Base-by-base conservation (phyloP, 1,284 basidiomycete species). In the Porogramme epimiltina region DNA sequence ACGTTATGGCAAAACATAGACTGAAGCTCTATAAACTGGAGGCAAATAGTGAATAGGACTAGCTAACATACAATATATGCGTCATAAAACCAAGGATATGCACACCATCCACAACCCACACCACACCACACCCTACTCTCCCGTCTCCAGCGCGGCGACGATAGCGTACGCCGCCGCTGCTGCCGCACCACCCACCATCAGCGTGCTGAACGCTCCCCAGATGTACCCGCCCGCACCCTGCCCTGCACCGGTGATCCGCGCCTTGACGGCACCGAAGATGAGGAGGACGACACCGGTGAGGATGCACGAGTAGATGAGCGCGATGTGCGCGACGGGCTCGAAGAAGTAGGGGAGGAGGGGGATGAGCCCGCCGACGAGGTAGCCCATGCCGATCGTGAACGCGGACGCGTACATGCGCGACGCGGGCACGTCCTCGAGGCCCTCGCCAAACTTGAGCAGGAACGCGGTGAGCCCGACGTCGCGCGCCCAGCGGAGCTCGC, bases 281-380 rank as follows among this genome's bases (percentile, higher is more conserved):
- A 97, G 79, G 10, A 98, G 78, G n/a, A 96, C 81, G 53, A 92
- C 61, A 19, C 91, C 90, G 10, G 93, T 96, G 51, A 95, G 68
- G 54, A 92, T 61, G 58, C 80, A 90, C 0, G 87, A 90, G 65
- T 84, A 91, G 40, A 90, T 70, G 41, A 91, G 75, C 2, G 87
- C 89, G 26, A 81, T 65, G 68, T 87, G 79, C 61, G 86, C 88
- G 20, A 61, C 42, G 40, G 65, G 64, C 57, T 70, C 64, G 75
- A 93, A 91, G 75, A 98, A 95, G 75, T 98, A 98, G 5, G 95
- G 95, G 4, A 93, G 61, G 39, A 96, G 79, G 1, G 93, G 94
- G 64, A 96, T 89, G 48, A 94, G 78, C 34, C 94, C 94, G 49
- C 94, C 94, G 51, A 95, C 41, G 64, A 95, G 78, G 77, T 91